A percentile compares a stretch with the other conserved stretches of the same genome.
These are phyloP conservation scores for Hypoxylon sp. DNA, from an alignment of 2,329 filamentous ascomycete species.

Conservation along the genomic window DNA sequence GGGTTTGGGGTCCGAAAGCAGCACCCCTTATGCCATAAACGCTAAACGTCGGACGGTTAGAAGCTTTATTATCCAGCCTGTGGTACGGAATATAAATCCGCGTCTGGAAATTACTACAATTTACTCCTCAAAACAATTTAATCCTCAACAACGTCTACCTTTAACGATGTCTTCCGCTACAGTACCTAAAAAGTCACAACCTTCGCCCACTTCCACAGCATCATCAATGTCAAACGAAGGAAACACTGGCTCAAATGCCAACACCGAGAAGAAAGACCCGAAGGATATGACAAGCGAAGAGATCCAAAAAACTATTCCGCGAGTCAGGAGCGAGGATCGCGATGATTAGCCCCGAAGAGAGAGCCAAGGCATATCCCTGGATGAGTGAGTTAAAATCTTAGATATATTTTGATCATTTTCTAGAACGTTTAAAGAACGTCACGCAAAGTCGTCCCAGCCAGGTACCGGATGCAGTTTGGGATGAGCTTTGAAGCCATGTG, in stretches of 20 bases:
- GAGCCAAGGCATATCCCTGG: constrained; percentile 8
- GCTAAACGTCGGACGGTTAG: neutral
- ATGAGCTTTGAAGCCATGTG: no score
- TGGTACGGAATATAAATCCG: neutral
- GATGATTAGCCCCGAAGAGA: constrained; percentile 14
- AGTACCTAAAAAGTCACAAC: constrained; percentile 12
- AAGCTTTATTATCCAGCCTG: neutral
- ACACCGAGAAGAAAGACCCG: constrained; percentile 9
- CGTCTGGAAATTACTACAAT: constrained; percentile 7
- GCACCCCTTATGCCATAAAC: neutral
- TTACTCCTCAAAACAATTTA: constrained; percentile 2
- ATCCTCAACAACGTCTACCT: constrained; percentile 7
- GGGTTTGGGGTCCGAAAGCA: no score
- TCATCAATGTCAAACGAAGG: constrained; percentile 9
- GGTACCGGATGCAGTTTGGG: no score
- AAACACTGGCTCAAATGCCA: constrained; percentile 11
- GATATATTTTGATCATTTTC: constrained; percentile 2
- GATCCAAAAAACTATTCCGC: neutral
- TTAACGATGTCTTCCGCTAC: constrained; percentile 15
- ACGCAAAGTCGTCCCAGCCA: neutral
- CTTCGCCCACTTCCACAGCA: constrained; percentile 12
- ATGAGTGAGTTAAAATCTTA: constrained; percentile 3
- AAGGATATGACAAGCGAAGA: constrained; percentile 1
- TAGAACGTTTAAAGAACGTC: neutral
- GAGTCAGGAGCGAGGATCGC: neutral